These are phyloP conservation scores for Carex myosuroides DNA, from an alignment of 176 grass and related monocot genomes.

Conservation along the genomic window DNA sequence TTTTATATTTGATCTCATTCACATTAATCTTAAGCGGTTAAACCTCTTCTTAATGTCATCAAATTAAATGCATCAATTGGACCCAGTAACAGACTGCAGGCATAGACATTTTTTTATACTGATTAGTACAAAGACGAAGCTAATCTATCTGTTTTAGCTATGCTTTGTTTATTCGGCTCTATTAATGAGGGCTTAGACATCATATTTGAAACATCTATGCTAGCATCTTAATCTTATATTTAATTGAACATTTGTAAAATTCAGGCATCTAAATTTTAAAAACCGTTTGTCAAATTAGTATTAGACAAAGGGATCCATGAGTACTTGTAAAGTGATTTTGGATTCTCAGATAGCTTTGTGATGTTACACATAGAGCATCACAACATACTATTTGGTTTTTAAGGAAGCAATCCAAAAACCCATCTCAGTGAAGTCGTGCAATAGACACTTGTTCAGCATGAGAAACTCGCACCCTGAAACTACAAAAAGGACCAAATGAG, in stretches of 20 bases:
- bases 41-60: not conserved
- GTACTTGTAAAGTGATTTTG: not conserved
- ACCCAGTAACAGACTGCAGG: not conserved
- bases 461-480: no score
- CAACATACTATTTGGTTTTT: not conserved
- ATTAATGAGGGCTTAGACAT: not conserved
- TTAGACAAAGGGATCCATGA: not conserved
- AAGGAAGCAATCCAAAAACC: not conserved
- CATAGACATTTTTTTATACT: not conserved
- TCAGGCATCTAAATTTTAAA: not conserved
- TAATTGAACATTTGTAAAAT: not conserved
- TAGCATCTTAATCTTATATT: not conserved
- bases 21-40: not conserved
- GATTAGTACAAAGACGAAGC: not conserved
- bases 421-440: not conserved
- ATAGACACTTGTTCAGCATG: not conserved
- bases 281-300: not conserved
- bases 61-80: not conserved
- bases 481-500: no score
- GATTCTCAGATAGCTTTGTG: not conserved
- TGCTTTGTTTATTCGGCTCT: not conserved
- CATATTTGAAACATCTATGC: not conserved
- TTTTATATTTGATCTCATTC: not conserved
- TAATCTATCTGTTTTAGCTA: not conserved
- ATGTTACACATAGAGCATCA: not conserved